Evolutionary conservation across 805 yeast genomes (phyloP).

Genomic region (Pichia nakasei): DNA sequence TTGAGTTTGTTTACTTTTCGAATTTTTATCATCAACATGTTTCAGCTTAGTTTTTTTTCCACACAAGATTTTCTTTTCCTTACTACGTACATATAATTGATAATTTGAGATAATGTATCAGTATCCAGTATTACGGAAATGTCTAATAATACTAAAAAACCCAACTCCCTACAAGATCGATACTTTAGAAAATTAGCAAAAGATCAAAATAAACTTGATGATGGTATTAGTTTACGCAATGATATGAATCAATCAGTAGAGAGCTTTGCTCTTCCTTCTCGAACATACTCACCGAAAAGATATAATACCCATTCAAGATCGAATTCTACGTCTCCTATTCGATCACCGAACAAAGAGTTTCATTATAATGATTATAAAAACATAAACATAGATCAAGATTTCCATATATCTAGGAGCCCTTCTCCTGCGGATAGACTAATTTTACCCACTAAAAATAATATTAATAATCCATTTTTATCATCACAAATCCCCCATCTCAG

Average conservation of each 20-base stretch:
- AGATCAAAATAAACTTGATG: not conserved
- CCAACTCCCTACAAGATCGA: not conserved
- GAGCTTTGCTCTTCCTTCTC: not conserved
- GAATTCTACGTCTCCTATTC: constrained; percentile 13
- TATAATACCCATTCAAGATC: constrained; percentile 6
- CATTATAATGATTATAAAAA: no score
- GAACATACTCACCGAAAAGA: constrained; percentile 10
- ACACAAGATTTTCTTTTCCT: no score
- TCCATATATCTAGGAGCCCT: not conserved
- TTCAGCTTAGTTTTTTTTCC: no score
- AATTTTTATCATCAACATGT: no score
- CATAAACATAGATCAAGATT: no score
- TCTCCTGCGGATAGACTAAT: constrained; percentile 14
- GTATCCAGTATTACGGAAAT: no score
- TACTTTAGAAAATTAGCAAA: not conserved
- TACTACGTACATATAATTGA: no score
- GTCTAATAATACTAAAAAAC: not conserved
- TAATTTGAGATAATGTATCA: no score
- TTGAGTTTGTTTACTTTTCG: no score
- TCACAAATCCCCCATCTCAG: not conserved
- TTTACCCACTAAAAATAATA: not conserved
- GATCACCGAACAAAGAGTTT: constrained; percentile 5
- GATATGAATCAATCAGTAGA: not conserved
- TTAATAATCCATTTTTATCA: not conserved
- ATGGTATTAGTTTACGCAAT: not conserved